Conservation (phyloP, 306 rosid species). For the Chamaecrista fasciculata region DNA sequence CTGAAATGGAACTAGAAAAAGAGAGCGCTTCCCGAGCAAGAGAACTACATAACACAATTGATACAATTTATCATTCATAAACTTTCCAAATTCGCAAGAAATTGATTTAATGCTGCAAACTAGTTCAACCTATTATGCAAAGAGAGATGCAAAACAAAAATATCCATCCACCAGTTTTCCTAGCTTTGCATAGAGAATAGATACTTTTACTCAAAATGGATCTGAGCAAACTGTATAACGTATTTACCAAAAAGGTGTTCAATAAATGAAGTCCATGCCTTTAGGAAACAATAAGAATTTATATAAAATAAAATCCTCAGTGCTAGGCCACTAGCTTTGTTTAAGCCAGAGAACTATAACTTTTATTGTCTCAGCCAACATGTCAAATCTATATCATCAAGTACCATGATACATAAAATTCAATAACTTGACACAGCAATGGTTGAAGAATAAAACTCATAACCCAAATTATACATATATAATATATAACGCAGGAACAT, state of each 20-base stretch:
- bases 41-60: neutral
- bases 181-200: neutral
- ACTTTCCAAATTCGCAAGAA: neutral
- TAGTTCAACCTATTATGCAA: neutral
- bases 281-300: neutral
- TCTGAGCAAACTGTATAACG: constrained; percentile 1
- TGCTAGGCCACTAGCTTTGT: neutral
- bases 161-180: constrained; percentile 14
- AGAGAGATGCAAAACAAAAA: neutral
- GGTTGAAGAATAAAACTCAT: too few species aligned
- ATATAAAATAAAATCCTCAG: neutral
- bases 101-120: neutral
- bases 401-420: constrained; percentile 1
- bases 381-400: constrained; percentile 19
- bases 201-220: neutral
- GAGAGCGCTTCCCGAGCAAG: neutral
- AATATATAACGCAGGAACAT: neutral
- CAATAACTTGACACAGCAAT: neutral
- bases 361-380: neutral
- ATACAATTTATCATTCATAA: neutral
- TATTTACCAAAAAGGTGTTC: neutral
- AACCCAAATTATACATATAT: too few species aligned
- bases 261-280: neutral
- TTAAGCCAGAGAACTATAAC: constrained; percentile 20
- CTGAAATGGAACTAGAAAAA: neutral